A percentile compares a stretch with the other conserved stretches of the same genome.
These are phyloP conservation scores for Penicillium samsonianum DNA, from an alignment of 495 filamentous ascomycete species.

Conservation along the genomic window DNA sequence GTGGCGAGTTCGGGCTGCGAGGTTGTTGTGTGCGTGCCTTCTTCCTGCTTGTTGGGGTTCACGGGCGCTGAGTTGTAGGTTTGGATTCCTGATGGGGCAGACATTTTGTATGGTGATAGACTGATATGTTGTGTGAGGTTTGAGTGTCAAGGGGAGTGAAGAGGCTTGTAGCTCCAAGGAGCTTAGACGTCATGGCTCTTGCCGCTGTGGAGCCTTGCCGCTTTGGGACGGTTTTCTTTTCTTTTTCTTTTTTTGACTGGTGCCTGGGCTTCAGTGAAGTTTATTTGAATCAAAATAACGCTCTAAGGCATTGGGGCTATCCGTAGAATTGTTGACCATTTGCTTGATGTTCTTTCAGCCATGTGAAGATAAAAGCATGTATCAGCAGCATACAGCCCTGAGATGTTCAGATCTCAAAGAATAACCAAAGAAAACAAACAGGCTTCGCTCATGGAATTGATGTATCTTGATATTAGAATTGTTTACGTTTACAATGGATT, in stretches of 20 bases:
- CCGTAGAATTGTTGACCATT: background rate
- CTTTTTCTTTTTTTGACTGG: background rate
- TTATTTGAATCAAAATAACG: background rate
- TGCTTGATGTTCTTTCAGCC: background rate
- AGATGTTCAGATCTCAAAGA: background rate
- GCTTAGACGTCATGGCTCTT: constrained; percentile 28
- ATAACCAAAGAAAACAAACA: background rate
- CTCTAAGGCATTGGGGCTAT: background rate
- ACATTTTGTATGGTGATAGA: constrained; percentile 18
- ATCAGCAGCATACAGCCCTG: no score
- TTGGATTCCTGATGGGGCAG: constrained; percentile 57
- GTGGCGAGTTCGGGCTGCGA: constrained; percentile 46
- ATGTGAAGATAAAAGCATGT: background rate
- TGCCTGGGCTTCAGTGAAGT: background rate
- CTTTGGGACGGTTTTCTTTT: background rate
- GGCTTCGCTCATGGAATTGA: no score
- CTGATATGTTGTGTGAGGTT: background rate
- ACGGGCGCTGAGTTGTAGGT: constrained; percentile 63
- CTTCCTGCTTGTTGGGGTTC: constrained; percentile 37
- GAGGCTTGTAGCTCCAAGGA: constrained; percentile 14
- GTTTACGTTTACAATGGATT: background rate
- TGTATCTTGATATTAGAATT: background rate
- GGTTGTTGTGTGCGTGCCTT: constrained; percentile 22
- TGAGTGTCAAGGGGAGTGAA: constrained; percentile 9
- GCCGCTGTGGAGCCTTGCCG: constrained; percentile 24